Base-by-base conservation (phyloP, 2,329 filamentous ascomycete genomes). In the Trichoderma hamatum region DNA sequence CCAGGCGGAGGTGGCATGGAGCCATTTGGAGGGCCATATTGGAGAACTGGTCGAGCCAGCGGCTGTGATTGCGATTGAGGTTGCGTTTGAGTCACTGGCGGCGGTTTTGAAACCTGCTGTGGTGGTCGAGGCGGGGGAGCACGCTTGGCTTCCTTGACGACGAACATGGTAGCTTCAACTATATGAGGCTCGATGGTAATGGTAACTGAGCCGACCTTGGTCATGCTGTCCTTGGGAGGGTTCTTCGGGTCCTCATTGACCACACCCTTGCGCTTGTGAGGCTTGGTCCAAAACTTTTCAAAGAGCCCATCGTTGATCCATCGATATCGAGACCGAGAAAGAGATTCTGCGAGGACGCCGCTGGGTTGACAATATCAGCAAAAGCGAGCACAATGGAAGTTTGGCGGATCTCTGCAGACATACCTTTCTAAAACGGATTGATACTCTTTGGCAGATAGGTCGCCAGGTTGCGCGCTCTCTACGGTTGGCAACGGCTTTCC, bases 111-210 rank as follows among this genome's bases (percentile, higher is more conserved):
- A 71, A 51, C 72, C 68, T 70, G 74, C 58, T 75, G 80, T 70
- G 78, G 80, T 28, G 81, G 78, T 46, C 81, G 78, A 19, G 69
- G 32, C 28, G 51, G 52, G 51, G 51, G 69, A 24, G 67, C 61
- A 28, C 75, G 83, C 72, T 87, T 88, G 9, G 85, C 83, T 65
- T 91, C 89, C 75, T 92, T 91, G 69, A 93, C 88, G 24, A 87
- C 86, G 75, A 86, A 94, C 82, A 94, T 87, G 58, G 87, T 90
- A 19, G 91, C 92, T 72, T 94, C 91, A 73, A 96, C 88, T 54
- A 92, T 87, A 76, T 96, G 92, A 55, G 93, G 93, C 78, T 94
- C 92, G 70, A 94, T 88, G 26, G 88, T 90, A 71, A 96, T 88
- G 39, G 89, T 89, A 71, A 92, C 89, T 73, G 86, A 87, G 73